These are phyloP conservation scores for Lasiosphaeria ovina DNA, from an alignment of 495 filamentous ascomycete genomes.

Conservation along the genomic window DNA sequence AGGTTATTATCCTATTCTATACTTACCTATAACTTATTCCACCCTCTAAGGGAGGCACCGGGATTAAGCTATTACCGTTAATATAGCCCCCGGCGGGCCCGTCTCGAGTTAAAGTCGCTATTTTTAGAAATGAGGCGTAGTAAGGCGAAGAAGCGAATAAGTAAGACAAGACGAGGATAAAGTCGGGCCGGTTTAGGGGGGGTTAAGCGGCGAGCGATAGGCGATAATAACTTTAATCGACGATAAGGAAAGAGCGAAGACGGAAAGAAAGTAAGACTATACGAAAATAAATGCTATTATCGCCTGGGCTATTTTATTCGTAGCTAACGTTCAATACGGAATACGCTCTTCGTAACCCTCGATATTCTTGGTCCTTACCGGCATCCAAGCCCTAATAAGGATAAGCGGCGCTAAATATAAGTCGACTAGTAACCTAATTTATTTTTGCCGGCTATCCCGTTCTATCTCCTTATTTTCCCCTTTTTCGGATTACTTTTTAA, in stretches of 20 bases:
- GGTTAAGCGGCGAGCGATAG: not conserved
- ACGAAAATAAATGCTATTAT: no score
- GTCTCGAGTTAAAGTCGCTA: not conserved
- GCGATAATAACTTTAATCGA: not conserved
- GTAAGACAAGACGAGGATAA: not conserved
- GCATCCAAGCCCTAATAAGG: no score
- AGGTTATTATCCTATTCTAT: no score
- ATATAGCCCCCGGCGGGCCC: not conserved
- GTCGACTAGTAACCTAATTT: no score
- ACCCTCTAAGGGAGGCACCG: conserved; percentile 15
- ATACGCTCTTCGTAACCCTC: not conserved
- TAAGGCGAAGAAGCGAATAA: not conserved
- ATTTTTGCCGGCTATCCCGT: no score
- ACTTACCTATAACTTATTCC: conserved; percentile 37
- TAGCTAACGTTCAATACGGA: no score
- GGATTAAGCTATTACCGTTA: conserved; percentile 12
- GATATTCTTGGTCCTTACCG: no score
- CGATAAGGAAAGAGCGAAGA: not conserved
- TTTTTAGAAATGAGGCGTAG: conserved; percentile 1
- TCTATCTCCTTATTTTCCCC: no score
- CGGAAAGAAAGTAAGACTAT: not conserved
- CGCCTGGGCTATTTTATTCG: no score
- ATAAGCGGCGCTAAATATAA: no score
- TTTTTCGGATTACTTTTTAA: no score
- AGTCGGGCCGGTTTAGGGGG: not conserved